Evolutionary conservation across 2,329 filamentous ascomycete genomes (phyloP).

Genomic region (Juglanconis sp.): DNA sequence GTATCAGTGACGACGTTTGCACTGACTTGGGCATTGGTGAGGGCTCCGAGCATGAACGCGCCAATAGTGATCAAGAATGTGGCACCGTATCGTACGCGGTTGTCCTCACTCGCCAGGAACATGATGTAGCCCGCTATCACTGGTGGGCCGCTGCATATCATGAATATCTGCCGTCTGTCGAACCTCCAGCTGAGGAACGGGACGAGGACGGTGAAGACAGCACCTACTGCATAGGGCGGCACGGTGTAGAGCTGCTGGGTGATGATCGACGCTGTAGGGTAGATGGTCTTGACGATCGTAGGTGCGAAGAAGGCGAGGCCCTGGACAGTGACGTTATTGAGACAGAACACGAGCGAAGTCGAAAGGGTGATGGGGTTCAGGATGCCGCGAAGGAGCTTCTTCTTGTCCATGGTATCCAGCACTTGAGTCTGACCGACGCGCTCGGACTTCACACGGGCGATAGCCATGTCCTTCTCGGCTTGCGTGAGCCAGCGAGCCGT

Average conservation of each 20-base stretch:
- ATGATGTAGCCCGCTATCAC: conserved; percentile 69
- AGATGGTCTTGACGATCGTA: conserved; percentile 67
- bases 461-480: conserved; percentile 64
- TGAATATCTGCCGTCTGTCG: conserved; percentile 58
- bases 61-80: conserved; percentile 67
- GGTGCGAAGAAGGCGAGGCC: conserved; percentile 68
- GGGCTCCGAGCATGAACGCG: conserved; percentile 60
- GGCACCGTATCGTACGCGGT: conserved; percentile 61
- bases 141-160: conserved; percentile 57
- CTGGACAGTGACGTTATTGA: conserved; percentile 69
- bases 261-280: conserved; percentile 54
- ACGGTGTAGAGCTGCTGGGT: conserved; percentile 68
- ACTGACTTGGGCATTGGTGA: conserved; percentile 65
- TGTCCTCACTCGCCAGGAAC: conserved; percentile 57
- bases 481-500: conserved; percentile 64
- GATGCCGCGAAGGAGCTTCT: conserved; percentile 60
- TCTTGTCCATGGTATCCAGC: conserved; percentile 58
- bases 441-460: conserved; percentile 66
- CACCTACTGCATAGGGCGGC: conserved; percentile 67
- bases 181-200: conserved; percentile 60
- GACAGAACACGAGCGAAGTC: conserved; percentile 57
- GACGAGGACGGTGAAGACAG: conserved; percentile 61
- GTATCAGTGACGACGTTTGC: conserved; percentile 72
- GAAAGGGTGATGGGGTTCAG: conserved; percentile 58
- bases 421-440: conserved; percentile 60